Evolutionary conservation across 257 asterid genomes (phyloP), one percentile per base, ranked within the genome.

Genomic region (Solanum ahanhuiri): DNA sequence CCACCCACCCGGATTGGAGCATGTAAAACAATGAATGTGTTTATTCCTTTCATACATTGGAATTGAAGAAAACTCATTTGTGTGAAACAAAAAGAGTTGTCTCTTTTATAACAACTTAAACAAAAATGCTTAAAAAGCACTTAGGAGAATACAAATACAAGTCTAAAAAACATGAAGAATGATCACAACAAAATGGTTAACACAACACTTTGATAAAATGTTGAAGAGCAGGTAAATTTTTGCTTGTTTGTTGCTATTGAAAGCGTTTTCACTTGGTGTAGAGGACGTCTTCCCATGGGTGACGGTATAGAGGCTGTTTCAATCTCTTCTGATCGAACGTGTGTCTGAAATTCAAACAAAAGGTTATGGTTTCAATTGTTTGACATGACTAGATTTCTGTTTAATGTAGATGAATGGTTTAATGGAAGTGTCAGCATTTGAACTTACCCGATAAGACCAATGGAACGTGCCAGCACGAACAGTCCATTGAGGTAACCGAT

Each of bases 211-310:
- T 20, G 89, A 88, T 81, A 30, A 81, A 81, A 81, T 81, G 67
- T 4, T 81, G 81, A 25, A 72, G 81, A 6, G 30, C 5, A 72
- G 51, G 81, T 1, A 72, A 72, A 1, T 35, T 72, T 20, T 1
- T 72, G 18, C 51, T 20, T 72, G 2, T 72, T 54, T 20, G 51
- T 35, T 71, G 48, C 81, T 72, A 20, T 20, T 1, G 10, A 72
- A 12, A 34, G 3, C 9, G 51, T 34, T 25, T 72, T 72, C 81
- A 72, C 81, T 72, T 72, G 92, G 99, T 97, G 96, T 97, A 97
- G 85, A 95, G 98, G 79, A 97, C 99, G 86, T 97, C 99, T 93
- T 97, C 99, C 99, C 99, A 97, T 5, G 99, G 99, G 92, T 97
- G 99, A 89, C 98, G 99, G 93, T 97, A 97, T n/a, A 95, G 95